Percentiles rank a stretch among this genome's conserved stretches.
phyloP scores from a whole-genome alignment of 1,284 basidiomycete species.

The Ganoderma boninense region DNA sequence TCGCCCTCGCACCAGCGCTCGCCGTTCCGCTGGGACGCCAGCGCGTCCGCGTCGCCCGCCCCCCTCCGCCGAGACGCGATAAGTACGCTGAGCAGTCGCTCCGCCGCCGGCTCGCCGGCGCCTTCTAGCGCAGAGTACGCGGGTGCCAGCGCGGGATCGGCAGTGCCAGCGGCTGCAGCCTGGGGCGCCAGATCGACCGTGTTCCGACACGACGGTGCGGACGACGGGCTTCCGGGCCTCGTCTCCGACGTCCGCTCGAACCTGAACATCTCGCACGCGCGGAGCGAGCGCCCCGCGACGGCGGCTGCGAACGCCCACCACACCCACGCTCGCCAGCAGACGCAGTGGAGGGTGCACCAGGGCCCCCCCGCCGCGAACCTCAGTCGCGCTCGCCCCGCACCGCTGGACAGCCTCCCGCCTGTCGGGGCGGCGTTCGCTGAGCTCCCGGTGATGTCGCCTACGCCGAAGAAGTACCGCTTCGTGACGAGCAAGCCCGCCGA shows the following conservation, averaged over 20 bases:
- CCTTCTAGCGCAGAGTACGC: conserved; percentile 7
- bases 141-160: not conserved
- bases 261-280: conserved; percentile 5
- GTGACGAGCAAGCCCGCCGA: conserved; percentile 21
- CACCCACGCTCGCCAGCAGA: not conserved
- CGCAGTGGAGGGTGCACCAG: conserved; percentile 4
- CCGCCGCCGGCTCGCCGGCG: not conserved
- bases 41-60: not conserved
- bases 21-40: not conserved
- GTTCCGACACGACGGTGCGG: not conserved
- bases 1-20: not conserved
- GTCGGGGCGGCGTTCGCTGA: not conserved
- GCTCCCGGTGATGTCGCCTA: conserved; percentile 7
- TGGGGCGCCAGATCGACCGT: conserved; percentile 9
- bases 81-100: not conserved
- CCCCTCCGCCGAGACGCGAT: not conserved
- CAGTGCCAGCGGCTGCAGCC: not conserved
- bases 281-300: conserved; percentile 1
- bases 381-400: conserved; percentile 10
- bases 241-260: conserved; percentile 17
- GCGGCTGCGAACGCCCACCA: not conserved
- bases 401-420: conserved; percentile 1
- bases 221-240: not conserved
- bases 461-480: conserved; percentile 29
- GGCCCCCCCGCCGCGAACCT: not conserved